These are phyloP conservation scores for Entomophthora muscae DNA, from an alignment of 371 early-diverging fungal genomes.

Conservation along the genomic window DNA sequence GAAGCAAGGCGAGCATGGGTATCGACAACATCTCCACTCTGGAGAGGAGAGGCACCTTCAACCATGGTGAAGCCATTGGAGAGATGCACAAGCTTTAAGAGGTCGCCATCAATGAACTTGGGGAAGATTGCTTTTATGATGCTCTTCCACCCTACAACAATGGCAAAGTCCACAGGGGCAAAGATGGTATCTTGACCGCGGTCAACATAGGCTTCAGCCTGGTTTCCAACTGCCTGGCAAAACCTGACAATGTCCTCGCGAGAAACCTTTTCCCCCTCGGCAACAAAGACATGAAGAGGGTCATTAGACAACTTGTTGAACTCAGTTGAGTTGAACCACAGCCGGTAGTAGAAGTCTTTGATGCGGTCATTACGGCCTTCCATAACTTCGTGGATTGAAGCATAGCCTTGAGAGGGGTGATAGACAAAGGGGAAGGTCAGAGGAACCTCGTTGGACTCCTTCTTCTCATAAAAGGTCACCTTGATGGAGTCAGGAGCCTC, in stretches of 20 bases:
- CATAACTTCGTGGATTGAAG: slow-evolving; percentile 85
- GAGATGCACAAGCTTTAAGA: slow-evolving; percentile 82
- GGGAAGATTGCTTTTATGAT: no score
- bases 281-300: slow-evolving; percentile 36
- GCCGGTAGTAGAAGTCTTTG: slow-evolving; percentile 67
- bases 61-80: slow-evolving; percentile 81
- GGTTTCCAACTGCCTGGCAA: slow-evolving; percentile 78
- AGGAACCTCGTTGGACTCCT: slow-evolving; percentile 30
- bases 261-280: slow-evolving; percentile 35
- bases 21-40: slow-evolving; percentile 69
- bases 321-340: slow-evolving; percentile 58
- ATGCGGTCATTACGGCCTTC: no score
- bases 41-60: no score
- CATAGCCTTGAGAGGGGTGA: slow-evolving; percentile 57
- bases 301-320: slow-evolving; percentile 29
- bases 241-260: slow-evolving; percentile 56
- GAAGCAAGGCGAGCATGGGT: slow-evolving; percentile 58
- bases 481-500: slow-evolving; percentile 36
- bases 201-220: slow-evolving; percentile 67
- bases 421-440: slow-evolving; percentile 62
- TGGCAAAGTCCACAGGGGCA: no score
- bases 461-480: slow-evolving; percentile 52
- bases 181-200: slow-evolving; percentile 35
- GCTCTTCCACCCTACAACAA: no score
- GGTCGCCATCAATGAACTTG: no score